Evolutionary conservation across 192 early-diverging fungal genomes (phyloP), one percentile per base, ranked within the genome.

Genomic region (Coemansia sp.): DNA sequence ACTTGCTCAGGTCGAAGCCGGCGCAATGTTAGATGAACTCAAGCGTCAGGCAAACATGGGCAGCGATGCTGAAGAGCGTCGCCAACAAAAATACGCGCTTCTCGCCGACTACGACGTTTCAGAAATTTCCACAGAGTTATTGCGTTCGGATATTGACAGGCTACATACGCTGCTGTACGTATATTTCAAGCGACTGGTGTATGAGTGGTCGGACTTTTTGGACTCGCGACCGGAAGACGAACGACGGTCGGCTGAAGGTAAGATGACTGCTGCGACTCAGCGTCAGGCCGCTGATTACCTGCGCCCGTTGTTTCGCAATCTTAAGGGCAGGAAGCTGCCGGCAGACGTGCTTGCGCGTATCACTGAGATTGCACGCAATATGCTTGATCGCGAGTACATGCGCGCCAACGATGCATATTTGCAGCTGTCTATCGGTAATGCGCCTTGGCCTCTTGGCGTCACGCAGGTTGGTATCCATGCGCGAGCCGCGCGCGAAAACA

Each of bases 401-500:
- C 85, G 90, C 59, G 97, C 97, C 10, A 94, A 94, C 66, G 94
- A 97, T 63, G 85, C 92, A 1, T 99, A 99, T 71, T 76, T 99
- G 56, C 90, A 92, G 60, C 84, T 99, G 45, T 92, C 92, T 0
- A 96, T 99, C 57, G 96, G 97, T 50, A 99, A 99, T 75, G 92
- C 96, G 22, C 94, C 97, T 0, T 99, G 97, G 97, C 97, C 96
- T 12, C 91, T 99, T 75, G 97, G 92, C 29, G 72, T 97, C 20
- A 96, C 95, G 61, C 93, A 94, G 89, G 93, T 95, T 69, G 93
- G 96, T 85, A 98, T 98, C 71, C 96, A 99, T 83, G 94, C 95
- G 72, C 90, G 96, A 69, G 93, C 91, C 20, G 92, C 91, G n/a
- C 92, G 95, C 49, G 96, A 97, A 79, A 98, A 96, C 77, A 97